Percentiles rank a stretch among this genome's conserved stretches.
Evolutionary conservation across 305 asterid species (phyloP).

Genomic region (Ruellia speciosa): DNA sequence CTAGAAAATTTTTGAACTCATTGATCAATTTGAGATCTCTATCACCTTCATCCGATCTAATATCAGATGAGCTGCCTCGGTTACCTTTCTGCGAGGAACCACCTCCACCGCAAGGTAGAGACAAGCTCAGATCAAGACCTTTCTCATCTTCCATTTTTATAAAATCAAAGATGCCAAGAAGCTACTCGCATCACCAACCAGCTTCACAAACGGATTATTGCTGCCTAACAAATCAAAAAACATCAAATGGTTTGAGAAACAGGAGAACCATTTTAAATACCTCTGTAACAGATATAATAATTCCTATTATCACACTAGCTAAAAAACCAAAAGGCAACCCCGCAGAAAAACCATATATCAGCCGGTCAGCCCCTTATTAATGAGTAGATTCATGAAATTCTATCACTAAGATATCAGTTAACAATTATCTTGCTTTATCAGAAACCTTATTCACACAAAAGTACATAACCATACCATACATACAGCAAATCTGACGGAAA

Average conservation of each 20-base stretch:
- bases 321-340: background rate
- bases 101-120: slow-evolving; percentile 67
- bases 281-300: too few species aligned
- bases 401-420: background rate
- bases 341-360: background rate
- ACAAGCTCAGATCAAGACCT: slow-evolving; percentile 74
- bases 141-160: slow-evolving; percentile 66
- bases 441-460: background rate
- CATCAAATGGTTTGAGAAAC: too few species aligned
- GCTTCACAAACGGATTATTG: slow-evolving; percentile 7
- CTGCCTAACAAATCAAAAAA: slow-evolving; percentile 6
- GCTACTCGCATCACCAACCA: slow-evolving; percentile 9
- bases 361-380: too few species aligned
- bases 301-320: too few species aligned
- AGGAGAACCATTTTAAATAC: too few species aligned
- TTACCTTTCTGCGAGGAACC: slow-evolving; percentile 46
- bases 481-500: background rate
- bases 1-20: slow-evolving; percentile 83
- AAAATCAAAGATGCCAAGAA: slow-evolving; percentile 12
- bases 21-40: slow-evolving; percentile 74
- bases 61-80: slow-evolving; percentile 52
- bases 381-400: background rate
- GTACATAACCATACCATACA: background rate
- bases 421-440: background rate
- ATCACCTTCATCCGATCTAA: slow-evolving; percentile 56